Evolutionary conservation across 805 yeast genomes (phyloP), one percentile per base, ranked within the genome.

Genomic region (Ogataea ganodermae): DNA sequence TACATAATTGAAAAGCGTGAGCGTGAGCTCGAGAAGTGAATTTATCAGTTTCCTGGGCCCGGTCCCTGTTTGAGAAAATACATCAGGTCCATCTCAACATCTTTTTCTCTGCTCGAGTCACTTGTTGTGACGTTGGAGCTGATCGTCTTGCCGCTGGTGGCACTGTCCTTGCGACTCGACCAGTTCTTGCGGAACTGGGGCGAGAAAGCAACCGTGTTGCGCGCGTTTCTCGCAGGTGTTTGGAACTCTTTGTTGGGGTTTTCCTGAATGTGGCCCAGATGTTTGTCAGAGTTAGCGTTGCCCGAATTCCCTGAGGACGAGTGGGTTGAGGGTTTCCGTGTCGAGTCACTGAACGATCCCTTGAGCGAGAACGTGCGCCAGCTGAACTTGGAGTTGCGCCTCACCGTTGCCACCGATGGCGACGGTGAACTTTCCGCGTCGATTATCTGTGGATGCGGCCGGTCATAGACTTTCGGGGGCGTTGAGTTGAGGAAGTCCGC

Each of bases 361-460:
- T 44, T 51, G 26, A 42, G 27, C n/a, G 61, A 57, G 35, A 58
- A 52, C 6, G 64, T 48, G 13, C 46, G 52, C 65, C 67, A 61
- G 36, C 61, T 56, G 44, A 60, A 51, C 44, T 52, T 59, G 7
- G 67, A 61, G 23, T 45, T 45, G 22, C 65, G 45, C 38, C 65
- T 40, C 9, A 52, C 44, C 3, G 36, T 31, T 21, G 46, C 33
- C 16, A 32, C n/a, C 31, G 38, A 23, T 13, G 45, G 5, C n/a
- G 45, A 42, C 16, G 44, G 23, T 24, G 27, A 24, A 9, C n/a
- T 32, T 26, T 42, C 32, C 2, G 45, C 32, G 12, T 14, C 32
- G 17, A 24, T 20, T 30, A 12, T 13, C 23, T 22, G 31, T 5
- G 38, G n/a, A 21, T 30, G 32, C 17, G 32, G 14, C 6, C 36